Percentiles rank a stretch among this genome's conserved stretches.
phyloP scores from a whole-genome alignment of 2,329 filamentous ascomycete genomes.

The Colletotrichum spaethianum region DNA sequence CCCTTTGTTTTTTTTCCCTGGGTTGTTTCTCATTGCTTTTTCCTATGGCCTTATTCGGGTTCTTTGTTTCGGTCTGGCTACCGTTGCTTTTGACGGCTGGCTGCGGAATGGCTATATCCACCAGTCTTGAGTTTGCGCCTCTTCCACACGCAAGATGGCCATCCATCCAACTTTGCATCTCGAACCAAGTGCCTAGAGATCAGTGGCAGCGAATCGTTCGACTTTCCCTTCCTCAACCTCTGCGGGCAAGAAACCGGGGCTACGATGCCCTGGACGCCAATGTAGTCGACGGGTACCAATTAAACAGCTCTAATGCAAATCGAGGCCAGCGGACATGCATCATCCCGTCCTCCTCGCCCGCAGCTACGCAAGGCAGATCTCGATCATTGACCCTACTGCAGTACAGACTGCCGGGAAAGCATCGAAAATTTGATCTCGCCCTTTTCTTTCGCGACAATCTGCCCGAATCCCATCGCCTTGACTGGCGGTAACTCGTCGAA shows the following conservation, averaged over 20 bases:
- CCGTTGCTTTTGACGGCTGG: neutral
- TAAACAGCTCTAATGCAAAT: constrained; percentile 18
- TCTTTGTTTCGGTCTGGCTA: neutral
- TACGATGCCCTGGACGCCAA: constrained; percentile 1
- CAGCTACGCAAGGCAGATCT: constrained; percentile 3
- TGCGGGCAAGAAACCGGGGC: neutral
- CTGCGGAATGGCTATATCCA: neutral
- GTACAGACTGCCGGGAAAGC: neutral
- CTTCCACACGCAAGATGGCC: neutral
- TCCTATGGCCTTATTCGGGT: constrained; percentile 1
- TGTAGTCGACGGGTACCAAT: constrained; percentile 9
- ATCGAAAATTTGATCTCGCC: neutral
- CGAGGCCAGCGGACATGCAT: constrained; percentile 23
- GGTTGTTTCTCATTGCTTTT: constrained; percentile 9
- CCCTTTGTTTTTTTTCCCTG: neutral
- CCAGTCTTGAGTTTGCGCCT: neutral
- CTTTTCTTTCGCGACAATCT: neutral
- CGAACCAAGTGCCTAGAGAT: neutral
- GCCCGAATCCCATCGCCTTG: neutral
- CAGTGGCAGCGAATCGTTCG: neutral
- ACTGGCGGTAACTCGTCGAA: neutral
- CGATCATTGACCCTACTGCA: neutral
- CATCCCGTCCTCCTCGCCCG: constrained; percentile 25
- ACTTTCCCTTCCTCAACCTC: neutral
- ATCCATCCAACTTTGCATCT: neutral